phyloP scores from a whole-genome alignment of 176 grass and related monocot genomes.

The Neostapfia colusana region DNA sequence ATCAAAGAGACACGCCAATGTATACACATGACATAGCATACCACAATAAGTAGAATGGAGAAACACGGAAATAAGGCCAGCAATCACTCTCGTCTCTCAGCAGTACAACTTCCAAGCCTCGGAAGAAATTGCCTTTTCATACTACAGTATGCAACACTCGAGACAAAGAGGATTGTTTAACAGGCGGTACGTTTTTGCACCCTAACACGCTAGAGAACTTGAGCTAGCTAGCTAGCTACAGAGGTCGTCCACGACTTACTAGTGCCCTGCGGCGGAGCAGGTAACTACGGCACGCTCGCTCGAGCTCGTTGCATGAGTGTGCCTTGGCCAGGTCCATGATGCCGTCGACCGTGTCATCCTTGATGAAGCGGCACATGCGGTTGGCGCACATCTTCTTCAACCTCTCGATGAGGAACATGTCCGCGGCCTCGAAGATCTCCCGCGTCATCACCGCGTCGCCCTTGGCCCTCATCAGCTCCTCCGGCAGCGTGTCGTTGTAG shows the following conservation, averaged over 20 bases:
- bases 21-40: too few relatives aligned
- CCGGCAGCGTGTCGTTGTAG: conserved; percentile 43
- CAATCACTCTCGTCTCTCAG: background rate
- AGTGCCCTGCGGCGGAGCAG: background rate
- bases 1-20: too few relatives aligned
- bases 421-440: conserved; percentile 43
- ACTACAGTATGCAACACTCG: too few relatives aligned
- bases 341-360: background rate
- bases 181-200: too few relatives aligned
- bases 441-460: background rate
- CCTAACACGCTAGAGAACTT: too few relatives aligned
- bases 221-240: too few relatives aligned
- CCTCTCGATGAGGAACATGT: conserved; percentile 45
- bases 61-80: too few relatives aligned
- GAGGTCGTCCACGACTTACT: background rate
- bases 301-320: conserved; percentile 40
- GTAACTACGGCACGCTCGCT: conserved; percentile 15
- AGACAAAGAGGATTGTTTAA: too few relatives aligned
- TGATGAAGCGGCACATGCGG: conserved; percentile 22
- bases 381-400: conserved; percentile 45
- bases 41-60: too few relatives aligned
- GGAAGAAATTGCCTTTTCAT: too few relatives aligned
- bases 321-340: conserved; percentile 26
- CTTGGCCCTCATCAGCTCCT: background rate
- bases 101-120: background rate